Base-by-base conservation (phyloP, 352 stramenopile genomes). In the Phytophthora pistaciae region DNA sequence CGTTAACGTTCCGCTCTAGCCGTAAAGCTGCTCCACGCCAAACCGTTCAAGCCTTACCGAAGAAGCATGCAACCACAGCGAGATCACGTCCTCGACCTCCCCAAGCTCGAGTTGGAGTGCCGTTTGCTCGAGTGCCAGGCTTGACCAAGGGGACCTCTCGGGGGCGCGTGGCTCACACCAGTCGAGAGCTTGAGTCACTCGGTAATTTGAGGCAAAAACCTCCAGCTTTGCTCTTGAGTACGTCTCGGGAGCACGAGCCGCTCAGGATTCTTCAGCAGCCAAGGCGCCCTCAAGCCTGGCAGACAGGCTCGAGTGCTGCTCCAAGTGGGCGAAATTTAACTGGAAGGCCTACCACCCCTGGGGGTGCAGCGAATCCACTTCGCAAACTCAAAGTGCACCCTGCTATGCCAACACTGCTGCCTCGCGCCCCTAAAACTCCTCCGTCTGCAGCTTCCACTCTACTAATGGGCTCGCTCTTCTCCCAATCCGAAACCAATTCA, bases 351-450 rank as follows among this genome's bases (percentile, higher is more conserved):
- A 67, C 54, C 50, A 64, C 23, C 29, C 21, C 57, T 29, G 36
- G 49, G 27, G 42, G 21, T 67, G 14, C 23, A 31, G 9, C 40
- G 6, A 74, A 71, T n/a, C 59, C 70, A 7, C 16, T 75, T 9
- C 64, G 70, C 8, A 66, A 67, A 18, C 38, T 70, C 23, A 69
- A 77, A 66, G 48, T 60, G n/a, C 65, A 67, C 52, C 65, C 49
- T 38, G 23, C 50, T n/a, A 68, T 63, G 36, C 59, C 49, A 49
- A 13, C 18, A 3, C 18, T 68, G 21, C 38, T 64, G 21, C 8
- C 65, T 48, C 55, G 44, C 25, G 60, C 56, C 11, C 49, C 66
- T 13, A 71, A 74, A 74, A 27, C 36, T 16, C 60, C 56, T 14
- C 56, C 66, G 58, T 78, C 66, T 25, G 56, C 50, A 31, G 53